Percentiles rank a stretch among this genome's conserved stretches.
Evolutionary conservation across 1,139 yeast genomes (phyloP).

Genomic region (Maudiozyma humilis): DNA sequence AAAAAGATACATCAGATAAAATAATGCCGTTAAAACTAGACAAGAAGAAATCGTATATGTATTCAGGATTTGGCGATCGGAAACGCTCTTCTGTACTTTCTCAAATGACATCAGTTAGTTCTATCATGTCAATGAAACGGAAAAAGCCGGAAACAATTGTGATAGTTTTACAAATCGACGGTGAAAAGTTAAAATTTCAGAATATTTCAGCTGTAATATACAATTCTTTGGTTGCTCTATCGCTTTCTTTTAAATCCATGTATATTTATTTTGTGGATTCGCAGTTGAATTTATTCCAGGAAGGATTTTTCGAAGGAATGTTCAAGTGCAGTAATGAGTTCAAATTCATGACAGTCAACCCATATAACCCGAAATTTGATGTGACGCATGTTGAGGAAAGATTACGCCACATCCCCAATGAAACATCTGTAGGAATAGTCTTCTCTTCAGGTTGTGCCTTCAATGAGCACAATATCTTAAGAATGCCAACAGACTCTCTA

Average conservation of each 20-base stretch:
- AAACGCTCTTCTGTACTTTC: constrained; percentile 9
- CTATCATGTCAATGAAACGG: constrained; percentile 26
- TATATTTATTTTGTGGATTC: constrained; percentile 18
- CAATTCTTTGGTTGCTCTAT: constrained; percentile 25
- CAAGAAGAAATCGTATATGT: not conserved
- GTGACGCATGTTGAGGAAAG: constrained; percentile 14
- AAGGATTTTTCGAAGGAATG: constrained; percentile 5
- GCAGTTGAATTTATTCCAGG: constrained; percentile 10
- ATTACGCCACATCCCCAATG: constrained; percentile 10
- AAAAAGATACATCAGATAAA: too few relatives aligned
- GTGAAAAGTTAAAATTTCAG: constrained; percentile 12
- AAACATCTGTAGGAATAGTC: constrained; percentile 17
- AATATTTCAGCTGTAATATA: constrained; percentile 11
- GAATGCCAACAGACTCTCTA: not conserved
- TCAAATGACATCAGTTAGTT: constrained; percentile 23
- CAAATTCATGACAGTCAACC: not conserved
- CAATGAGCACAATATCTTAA: constrained; percentile 10
- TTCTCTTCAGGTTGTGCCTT: constrained; percentile 26
- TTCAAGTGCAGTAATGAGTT: not conserved
- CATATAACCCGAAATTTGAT: constrained; percentile 10
- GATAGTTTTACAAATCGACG: constrained; percentile 26
- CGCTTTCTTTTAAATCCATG: constrained; percentile 14
- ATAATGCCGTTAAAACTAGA: too few relatives aligned
- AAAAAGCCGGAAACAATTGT: constrained; percentile 23
- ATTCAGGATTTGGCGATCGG: constrained; percentile 8